Base-by-base conservation (phyloP, 1,284 basidiomycete genomes). In the Neonothopanus nambi region DNA sequence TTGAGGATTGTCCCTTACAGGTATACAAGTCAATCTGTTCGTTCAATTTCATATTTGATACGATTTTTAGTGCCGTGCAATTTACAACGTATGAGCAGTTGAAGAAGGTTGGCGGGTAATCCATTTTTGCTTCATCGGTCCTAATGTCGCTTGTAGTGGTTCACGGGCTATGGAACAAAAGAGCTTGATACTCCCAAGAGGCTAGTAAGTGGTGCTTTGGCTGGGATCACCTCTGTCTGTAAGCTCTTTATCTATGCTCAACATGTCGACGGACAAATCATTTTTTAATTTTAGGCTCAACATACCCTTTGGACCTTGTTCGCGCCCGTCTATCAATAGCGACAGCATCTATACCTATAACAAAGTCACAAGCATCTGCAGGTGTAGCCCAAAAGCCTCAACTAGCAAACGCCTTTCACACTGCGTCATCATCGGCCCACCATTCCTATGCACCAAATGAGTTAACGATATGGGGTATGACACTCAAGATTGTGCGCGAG, bases 301-400 rank as follows among this genome's bases (percentile, higher is more conserved):
- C 95, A 65, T 98, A 97, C 71, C 95, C 95, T 3, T 73, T 98
- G 58, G 95, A 98, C 69, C 84, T 98, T 51, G 91, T 98, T 20
- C 84, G 95, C 48, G 91, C 93, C n/a, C 82, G 95, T 44, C 77
- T 98, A 60, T 95, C 92, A 24, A 96, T 98, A 63, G 93, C 93
- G 12, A 94, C 93, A 3, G 91, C 89, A 30, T 86, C 87, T 46
- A 79, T 89, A 66, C 73, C 78, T 36, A 62, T 72, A 20, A 48
- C 56, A 15, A 43, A 59, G 41, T 42, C 58, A 52, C 43, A 59
- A 35, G 40, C 54, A 17, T 51, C 60, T 26, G 57, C 65, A 39
- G 56, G 23, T 42, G 23, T 43, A 13, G 39, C 40, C 23, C 45
- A 28, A 39, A 47, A 73, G 57, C 71, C 70, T 44, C 63, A 70